Evolutionary conservation across 83 land plant genomes (phyloP), one percentile per base, ranked within the genome.

Genomic region (Diphasiastrum complanatum): DNA sequence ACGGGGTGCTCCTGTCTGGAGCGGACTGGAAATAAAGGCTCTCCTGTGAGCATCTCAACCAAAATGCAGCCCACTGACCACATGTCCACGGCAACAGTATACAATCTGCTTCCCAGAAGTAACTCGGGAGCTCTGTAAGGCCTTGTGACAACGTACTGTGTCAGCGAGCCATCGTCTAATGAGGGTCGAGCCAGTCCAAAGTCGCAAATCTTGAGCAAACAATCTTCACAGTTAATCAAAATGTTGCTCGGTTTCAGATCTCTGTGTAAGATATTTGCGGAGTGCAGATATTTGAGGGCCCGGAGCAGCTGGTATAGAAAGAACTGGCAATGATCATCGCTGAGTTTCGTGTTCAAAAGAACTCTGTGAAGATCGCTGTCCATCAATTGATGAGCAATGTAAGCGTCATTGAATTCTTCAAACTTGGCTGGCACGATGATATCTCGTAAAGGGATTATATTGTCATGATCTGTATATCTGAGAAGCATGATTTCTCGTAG

Each of bases 191-290:
- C 64, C 4, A 61, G 30, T 14, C 64, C 64, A 29, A 61, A 61
- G 33, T 61, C 64, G 33, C 64, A 61, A 10, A 61, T 61, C 30
- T 61, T 61, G n/a, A 61, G 64, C 11, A 23, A 27, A 45, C 64
- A 61, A 40, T 45, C 28, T 41, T 24, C 64, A 43, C 68, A 65
- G 33, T 61, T 61, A 46, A 61, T 3, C 5, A 61, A 48, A 16
- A 61, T 24, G 26, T 61, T 61, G 52, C 64, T 61, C 19, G 64
- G 64, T 18, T 61, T 61, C 26, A 61, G 26, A 30, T 61, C 64
- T 5, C 64, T n/a, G 18, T 61, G 64, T 22, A 61, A 48, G 16
- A 61, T 31, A 61, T 61, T 61, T 19, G 51, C 64, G 3, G 64
- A 61, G 26, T 61, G 64, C 25, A 61, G 28, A 1, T 61, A 61